phyloP scores from a whole-genome alignment of 108 stramenopile species.

The Ochromonas danica region DNA sequence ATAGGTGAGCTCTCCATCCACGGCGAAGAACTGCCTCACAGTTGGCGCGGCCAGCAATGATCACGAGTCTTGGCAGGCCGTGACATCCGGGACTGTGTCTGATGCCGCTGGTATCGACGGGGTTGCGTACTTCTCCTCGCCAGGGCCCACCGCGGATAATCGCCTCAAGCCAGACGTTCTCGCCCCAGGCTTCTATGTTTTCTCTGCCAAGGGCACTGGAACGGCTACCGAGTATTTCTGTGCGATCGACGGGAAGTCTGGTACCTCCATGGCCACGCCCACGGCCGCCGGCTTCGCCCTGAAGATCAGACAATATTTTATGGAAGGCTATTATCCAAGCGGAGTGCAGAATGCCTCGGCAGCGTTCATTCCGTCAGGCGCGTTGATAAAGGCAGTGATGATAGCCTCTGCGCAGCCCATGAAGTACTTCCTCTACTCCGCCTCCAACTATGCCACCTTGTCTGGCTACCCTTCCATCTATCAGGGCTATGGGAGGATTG shows the following conservation, averaged over 20 bases:
- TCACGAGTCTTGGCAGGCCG: conserved; percentile 4
- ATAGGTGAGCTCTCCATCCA: not conserved
- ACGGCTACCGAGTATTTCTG: not conserved
- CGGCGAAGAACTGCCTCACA: conserved; percentile 4
- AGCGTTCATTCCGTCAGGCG: conserved; percentile 25
- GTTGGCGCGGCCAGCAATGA: conserved; percentile 19
- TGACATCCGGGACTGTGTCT: too few relatives aligned
- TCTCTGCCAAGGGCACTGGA: not conserved
- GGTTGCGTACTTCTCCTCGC: conserved; percentile 2
- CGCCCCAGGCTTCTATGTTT: conserved; percentile 17
- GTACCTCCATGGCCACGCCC: conserved; percentile 21
- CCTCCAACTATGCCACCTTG: not conserved
- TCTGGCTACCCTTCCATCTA: not conserved
- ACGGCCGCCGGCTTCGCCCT: conserved; percentile 16
- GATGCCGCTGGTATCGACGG: not conserved
- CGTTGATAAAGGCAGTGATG: conserved; percentile 24
- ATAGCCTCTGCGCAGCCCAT: conserved; percentile 12
- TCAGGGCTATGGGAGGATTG: conserved; percentile 19
- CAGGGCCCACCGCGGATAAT: conserved; percentile 20
- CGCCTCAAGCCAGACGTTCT: conserved; percentile 23
- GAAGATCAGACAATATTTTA: conserved; percentile 13
- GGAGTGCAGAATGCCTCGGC: not conserved
- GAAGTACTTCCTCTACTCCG: not conserved
- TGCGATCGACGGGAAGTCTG: not conserved
- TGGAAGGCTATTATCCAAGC: conserved; percentile 20